Conservation (phyloP, 1,284 basidiomycete genomes). For the Spongiforma sp. region DNA sequence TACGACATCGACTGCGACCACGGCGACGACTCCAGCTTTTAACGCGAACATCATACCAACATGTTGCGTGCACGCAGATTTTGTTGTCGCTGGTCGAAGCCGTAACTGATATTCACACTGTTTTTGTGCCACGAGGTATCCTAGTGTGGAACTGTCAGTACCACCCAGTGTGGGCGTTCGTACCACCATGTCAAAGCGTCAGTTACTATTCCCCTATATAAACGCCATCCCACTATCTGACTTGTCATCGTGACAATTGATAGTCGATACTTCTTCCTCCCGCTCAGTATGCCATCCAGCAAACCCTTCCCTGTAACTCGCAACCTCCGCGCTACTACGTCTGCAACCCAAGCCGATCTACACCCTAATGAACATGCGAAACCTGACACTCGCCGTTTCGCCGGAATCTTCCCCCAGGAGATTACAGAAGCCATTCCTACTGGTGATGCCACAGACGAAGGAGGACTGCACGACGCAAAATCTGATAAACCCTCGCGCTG, state of each 20-base stretch:
- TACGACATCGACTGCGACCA: background rate
- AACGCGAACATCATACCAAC: background rate
- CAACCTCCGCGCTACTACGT: conserved; percentile 5
- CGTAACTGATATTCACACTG: conserved; percentile 12
- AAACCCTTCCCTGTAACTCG: conserved; percentile 5
- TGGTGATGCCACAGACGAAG: conserved; percentile 13
- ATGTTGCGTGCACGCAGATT: background rate
- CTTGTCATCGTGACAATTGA: conserved; percentile 1
- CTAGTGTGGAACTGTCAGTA: conserved; percentile 25
- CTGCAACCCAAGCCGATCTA: conserved; percentile 6
- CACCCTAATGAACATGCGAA: background rate
- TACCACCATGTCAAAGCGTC: conserved; percentile 33
- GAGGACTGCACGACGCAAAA: conserved; percentile 16
- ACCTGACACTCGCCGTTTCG: conserved; percentile 37
- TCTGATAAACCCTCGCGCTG: conserved; percentile 18
- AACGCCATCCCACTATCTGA: conserved; percentile 1
- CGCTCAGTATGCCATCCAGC: conserved; percentile 23
- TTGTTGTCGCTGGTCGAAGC: conserved; percentile 6
- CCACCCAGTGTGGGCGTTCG: conserved; percentile 24
- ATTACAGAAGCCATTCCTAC: conserved; percentile 6
- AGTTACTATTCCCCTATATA: conserved; percentile 25
- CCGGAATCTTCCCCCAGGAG: conserved; percentile 22
- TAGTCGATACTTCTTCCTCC: conserved; percentile 7
- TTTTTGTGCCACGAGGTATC: conserved; percentile 17
- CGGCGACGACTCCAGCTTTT: background rate